Evolutionary conservation across 345 rosid genomes (phyloP).

Genomic region (Arabidopsis arenosa): DNA sequence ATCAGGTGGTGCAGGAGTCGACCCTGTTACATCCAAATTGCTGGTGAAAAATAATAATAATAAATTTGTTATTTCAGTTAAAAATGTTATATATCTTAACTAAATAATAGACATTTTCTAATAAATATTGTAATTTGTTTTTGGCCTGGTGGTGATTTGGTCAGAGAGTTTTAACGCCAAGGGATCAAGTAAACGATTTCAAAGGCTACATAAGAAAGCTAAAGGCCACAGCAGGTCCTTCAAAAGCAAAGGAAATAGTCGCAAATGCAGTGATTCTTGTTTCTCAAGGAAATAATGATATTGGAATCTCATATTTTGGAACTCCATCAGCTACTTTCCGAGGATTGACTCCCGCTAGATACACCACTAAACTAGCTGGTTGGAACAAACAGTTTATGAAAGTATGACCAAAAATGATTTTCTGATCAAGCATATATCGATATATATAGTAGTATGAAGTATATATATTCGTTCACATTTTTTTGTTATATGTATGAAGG

Average conservation of each 20-base stretch:
- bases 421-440: slow-evolving; percentile 2
- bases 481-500: slow-evolving; percentile 31
- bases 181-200: slow-evolving; percentile 55
- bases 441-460: slow-evolving; percentile 2
- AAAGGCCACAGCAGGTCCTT: slow-evolving; percentile 42
- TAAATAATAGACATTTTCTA: not conserved
- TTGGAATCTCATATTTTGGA: slow-evolving; percentile 55
- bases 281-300: slow-evolving; percentile 64
- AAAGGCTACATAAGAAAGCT: slow-evolving; percentile 53
- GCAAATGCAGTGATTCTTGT: slow-evolving; percentile 48
- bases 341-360: slow-evolving; percentile 37
- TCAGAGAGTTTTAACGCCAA: slow-evolving; percentile 56
- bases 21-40: slow-evolving; percentile 34
- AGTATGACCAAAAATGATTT: slow-evolving; percentile 41
- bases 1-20: slow-evolving; percentile 50
- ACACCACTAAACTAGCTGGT: slow-evolving; percentile 50
- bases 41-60: slow-evolving; percentile 26
- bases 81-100: slow-evolving; percentile 9
- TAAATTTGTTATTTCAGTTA: slow-evolving; percentile 16
- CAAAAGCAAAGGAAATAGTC: slow-evolving; percentile 43
- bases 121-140: not conserved
- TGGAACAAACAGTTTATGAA: slow-evolving; percentile 49
- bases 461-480: slow-evolving; percentile 4
- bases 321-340: slow-evolving; percentile 40
- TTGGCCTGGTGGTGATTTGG: slow-evolving; percentile 14